phyloP scores from a whole-genome alignment of 495 filamentous ascomycete species.

The Chaetomium tenue region DNA sequence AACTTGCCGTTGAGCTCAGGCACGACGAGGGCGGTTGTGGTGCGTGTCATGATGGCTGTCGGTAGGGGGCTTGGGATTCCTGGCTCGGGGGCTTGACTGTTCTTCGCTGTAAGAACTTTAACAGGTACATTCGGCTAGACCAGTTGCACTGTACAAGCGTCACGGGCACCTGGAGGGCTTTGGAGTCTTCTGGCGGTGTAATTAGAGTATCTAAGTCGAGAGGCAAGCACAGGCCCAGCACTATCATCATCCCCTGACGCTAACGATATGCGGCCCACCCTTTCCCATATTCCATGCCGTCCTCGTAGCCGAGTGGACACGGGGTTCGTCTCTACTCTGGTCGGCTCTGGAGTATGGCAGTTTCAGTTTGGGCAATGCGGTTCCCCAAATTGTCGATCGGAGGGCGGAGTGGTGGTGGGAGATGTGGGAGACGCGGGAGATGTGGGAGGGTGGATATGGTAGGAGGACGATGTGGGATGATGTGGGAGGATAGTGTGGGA shows the following conservation, averaged over 20 bases:
- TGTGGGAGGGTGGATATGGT: no score
- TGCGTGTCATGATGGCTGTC: conserved; percentile 22
- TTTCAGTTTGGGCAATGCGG: neutral
- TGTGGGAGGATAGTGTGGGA: no score
- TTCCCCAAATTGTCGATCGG: neutral
- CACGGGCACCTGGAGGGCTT: no score
- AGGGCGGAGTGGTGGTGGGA: conserved; percentile 7
- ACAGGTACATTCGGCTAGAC: no score
- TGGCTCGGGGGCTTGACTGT: neutral
- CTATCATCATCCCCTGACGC: neutral
- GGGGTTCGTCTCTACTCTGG: neutral
- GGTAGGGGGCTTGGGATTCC: neutral
- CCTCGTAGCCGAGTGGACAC: neutral
- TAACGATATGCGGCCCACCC: neutral
- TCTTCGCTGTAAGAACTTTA: neutral
- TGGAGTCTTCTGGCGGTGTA: no score
- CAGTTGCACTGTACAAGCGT: no score
- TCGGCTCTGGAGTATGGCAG: neutral
- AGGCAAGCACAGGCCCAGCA: neutral
- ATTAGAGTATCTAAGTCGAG: neutral
- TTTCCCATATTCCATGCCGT: neutral
- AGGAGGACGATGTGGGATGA: neutral
- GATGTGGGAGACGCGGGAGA: neutral
- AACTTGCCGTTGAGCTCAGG: conserved; percentile 33
- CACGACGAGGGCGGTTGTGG: conserved; percentile 34